Conservation (phyloP, 495 filamentous ascomycete species). For the Neurospora sp. region DNA sequence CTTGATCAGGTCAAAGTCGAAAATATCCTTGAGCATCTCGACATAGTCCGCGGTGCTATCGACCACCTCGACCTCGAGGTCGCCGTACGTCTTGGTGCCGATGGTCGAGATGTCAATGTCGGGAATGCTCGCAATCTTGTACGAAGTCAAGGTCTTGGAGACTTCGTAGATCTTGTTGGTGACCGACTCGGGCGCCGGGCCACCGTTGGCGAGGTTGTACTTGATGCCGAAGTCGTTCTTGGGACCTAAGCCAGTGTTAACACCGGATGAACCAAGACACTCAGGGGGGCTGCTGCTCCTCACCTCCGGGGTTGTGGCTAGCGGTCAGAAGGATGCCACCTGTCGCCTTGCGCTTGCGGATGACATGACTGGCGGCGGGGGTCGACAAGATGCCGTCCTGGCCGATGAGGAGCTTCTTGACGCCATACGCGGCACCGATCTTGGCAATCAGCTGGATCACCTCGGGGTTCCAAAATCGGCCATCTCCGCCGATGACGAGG, state of each 20-base stretch:
- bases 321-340: slow-evolving; percentile 95
- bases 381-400: slow-evolving; percentile 95
- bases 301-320: slow-evolving; percentile 96
- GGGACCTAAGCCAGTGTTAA: slow-evolving; percentile 50
- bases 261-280: not conserved
- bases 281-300: slow-evolving; percentile 20
- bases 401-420: slow-evolving; percentile 95
- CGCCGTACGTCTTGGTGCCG: slow-evolving; percentile 73
- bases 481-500: slow-evolving; percentile 96
- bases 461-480: slow-evolving; percentile 93
- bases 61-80: slow-evolving; percentile 87
- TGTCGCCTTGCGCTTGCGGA: slow-evolving; percentile 84
- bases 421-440: slow-evolving; percentile 92
- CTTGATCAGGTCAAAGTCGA: slow-evolving; percentile 93
- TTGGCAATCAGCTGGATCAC: slow-evolving; percentile 94
- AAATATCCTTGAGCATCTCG: slow-evolving; percentile 93
- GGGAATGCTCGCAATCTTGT: slow-evolving; percentile 83
- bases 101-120: slow-evolving; percentile 76
- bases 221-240: slow-evolving; percentile 97
- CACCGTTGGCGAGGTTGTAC: slow-evolving; percentile 94
- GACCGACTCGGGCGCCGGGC: slow-evolving; percentile 86
- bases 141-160: slow-evolving; percentile 77
- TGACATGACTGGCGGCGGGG: slow-evolving; percentile 89
- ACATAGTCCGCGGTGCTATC: slow-evolving; percentile 88
- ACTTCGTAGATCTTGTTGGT: slow-evolving; percentile 95